Conservation (phyloP, 306 rosid genomes). For the Vigna unguiculata region DNA sequence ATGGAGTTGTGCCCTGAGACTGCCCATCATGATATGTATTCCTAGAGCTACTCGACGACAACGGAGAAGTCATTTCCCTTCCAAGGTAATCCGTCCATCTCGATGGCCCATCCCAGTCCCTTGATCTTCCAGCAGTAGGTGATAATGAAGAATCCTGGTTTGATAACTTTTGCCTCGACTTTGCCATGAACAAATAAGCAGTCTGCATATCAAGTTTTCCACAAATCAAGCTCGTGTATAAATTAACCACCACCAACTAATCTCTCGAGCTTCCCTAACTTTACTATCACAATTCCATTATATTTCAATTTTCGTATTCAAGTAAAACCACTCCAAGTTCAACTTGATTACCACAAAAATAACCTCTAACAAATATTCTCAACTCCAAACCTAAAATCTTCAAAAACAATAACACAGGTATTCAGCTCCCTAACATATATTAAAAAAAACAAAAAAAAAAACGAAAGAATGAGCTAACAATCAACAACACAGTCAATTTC, state of each 20-base stretch:
- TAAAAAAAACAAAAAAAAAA: not conserved
- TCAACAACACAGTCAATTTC: not conserved
- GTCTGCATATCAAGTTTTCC: conserved; percentile 52
- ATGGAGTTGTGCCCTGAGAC: conserved; percentile 63
- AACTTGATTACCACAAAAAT: conserved; percentile 11
- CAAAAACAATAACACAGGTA: not conserved
- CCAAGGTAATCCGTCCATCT: conserved; percentile 97
- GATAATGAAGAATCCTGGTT: conserved; percentile 85
- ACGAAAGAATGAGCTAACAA: not conserved
- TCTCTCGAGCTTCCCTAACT: conserved; percentile 22
- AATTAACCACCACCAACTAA: conserved; percentile 24
- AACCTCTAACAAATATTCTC: conserved; percentile 32
- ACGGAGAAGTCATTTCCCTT: conserved; percentile 67
- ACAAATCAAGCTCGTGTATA: conserved; percentile 39
- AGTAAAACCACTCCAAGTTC: conserved; percentile 2
- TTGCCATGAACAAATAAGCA: conserved; percentile 64
- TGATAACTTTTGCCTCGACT: conserved; percentile 62
- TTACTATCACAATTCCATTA: not conserved
- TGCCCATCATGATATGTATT: conserved; percentile 71
- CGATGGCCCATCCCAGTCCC: conserved; percentile 86
- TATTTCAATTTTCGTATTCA: not conserved
- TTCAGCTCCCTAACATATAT: not conserved
- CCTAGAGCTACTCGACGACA: conserved; percentile 69
- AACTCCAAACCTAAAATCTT: conserved; percentile 31
- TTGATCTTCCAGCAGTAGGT: conserved; percentile 73